A percentile compares a stretch with the other conserved stretches of the same genome.
Evolutionary conservation across 441 rosid species (phyloP).

Genomic region (Populus hybrid): DNA sequence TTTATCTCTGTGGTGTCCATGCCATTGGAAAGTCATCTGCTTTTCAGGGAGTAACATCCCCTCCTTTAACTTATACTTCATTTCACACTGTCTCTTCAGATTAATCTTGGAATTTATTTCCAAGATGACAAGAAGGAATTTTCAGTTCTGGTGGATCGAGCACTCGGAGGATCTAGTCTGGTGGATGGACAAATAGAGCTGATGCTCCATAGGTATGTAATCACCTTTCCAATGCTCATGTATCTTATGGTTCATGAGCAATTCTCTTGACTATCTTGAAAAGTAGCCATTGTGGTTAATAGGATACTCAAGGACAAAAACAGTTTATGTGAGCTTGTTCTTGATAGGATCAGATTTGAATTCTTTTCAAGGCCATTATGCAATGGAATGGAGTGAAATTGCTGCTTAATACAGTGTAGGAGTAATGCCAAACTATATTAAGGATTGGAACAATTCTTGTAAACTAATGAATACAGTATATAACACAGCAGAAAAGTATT

Average conservation of each 20-base stretch:
- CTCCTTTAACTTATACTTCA: conserved; percentile 3
- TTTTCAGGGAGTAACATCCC: not conserved
- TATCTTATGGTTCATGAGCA: not conserved
- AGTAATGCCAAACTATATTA: no score
- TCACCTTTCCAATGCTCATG: conserved; percentile 3
- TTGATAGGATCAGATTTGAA: not conserved
- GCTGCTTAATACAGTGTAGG: not conserved
- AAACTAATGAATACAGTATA: not conserved
- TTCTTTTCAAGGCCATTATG: not conserved
- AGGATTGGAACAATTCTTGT: no score
- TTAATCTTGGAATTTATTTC: conserved; percentile 84
- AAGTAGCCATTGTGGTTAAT: not conserved
- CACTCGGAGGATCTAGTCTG: conserved; percentile 90
- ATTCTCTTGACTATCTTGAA: conserved; percentile 2
- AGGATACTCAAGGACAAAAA: no score
- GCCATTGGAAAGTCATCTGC: not conserved
- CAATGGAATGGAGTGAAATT: not conserved
- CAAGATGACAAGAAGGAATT: conserved; percentile 71
- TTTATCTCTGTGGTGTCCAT: not conserved
- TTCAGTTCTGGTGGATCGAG: conserved; percentile 88
- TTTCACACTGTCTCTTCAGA: conserved; percentile 40
- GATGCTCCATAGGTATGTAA: conserved; percentile 88
- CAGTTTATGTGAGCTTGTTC: not conserved
- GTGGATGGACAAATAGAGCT: conserved; percentile 92
- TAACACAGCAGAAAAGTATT: not conserved